Evolutionary conservation across 2,329 filamentous ascomycete species (phyloP).

Genomic region (Colletotrichum sp.): DNA sequence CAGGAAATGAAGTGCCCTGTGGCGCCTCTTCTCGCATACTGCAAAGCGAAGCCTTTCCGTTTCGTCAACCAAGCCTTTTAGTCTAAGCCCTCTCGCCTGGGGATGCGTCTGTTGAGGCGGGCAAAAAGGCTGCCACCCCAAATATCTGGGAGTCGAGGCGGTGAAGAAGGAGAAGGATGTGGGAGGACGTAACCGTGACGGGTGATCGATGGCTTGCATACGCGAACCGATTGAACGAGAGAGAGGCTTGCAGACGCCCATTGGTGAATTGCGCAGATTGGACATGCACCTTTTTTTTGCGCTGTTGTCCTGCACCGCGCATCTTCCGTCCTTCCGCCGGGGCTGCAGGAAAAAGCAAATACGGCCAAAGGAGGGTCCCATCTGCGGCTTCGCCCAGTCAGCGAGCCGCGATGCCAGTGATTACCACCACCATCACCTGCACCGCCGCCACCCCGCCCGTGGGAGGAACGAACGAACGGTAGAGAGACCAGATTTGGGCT

Average conservation of each 20-base stretch:
- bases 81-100: background rate
- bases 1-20: background rate
- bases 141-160: background rate
- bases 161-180: slow-evolving; percentile 3
- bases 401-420: background rate
- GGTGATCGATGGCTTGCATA: slow-evolving; percentile 7
- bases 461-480: background rate
- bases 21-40: background rate
- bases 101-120: background rate
- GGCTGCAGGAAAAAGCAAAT: slow-evolving; percentile 19
- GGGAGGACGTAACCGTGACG: background rate
- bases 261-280: background rate
- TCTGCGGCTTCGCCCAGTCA: background rate
- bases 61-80: background rate
- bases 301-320: background rate
- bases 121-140: background rate
- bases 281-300: background rate
- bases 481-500: background rate
- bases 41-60: background rate
- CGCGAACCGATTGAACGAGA: background rate
- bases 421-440: background rate
- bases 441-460: background rate
- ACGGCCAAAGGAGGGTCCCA: background rate
- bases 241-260: background rate
- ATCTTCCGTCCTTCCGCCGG: background rate